Conservation (phyloP, 768 basidiomycete genomes). For the Suillus paluster region DNA sequence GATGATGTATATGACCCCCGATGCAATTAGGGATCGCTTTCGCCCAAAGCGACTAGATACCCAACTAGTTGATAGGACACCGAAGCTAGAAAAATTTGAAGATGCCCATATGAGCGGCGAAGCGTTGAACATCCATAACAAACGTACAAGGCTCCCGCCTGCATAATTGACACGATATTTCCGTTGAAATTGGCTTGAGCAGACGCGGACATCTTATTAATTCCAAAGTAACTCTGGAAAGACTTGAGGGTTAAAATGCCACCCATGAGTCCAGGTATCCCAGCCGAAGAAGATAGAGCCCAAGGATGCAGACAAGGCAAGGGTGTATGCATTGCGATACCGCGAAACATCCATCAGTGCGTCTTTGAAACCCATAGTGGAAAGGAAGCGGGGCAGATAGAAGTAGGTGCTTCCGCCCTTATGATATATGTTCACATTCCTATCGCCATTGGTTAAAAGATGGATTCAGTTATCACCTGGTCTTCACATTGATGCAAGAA, state of each 20-base stretch:
- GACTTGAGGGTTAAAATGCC: conserved; percentile 50
- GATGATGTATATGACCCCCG: conserved; percentile 51
- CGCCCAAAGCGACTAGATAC: conserved; percentile 49
- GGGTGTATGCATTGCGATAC: conserved; percentile 50
- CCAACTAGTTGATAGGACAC: conserved; percentile 46
- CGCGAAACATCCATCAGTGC: conserved; percentile 29
- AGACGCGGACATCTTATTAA: conserved; percentile 41
- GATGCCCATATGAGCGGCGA: neutral
- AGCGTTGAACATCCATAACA: neutral
- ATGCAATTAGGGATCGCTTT: conserved; percentile 46
- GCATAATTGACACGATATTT: conserved; percentile 56
- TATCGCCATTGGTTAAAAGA: neutral
- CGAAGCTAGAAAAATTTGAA: conserved; percentile 41
- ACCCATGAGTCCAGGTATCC: conserved; percentile 55
- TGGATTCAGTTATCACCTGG: neutral
- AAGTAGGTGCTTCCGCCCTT: neutral
- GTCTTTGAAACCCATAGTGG: conserved; percentile 29
- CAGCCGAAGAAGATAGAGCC: conserved; percentile 55
- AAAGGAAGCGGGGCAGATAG: neutral
- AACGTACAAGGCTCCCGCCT: conserved; percentile 54
- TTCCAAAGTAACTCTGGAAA: conserved; percentile 53
- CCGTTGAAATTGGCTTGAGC: conserved; percentile 48
- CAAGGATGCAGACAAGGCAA: conserved; percentile 49
- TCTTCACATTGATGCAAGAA: neutral
- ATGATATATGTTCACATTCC: neutral